Evolutionary conservation across 306 rosid species (phyloP), one percentile per base, ranked within the genome.

Genomic region (Prosopis cineraria): DNA sequence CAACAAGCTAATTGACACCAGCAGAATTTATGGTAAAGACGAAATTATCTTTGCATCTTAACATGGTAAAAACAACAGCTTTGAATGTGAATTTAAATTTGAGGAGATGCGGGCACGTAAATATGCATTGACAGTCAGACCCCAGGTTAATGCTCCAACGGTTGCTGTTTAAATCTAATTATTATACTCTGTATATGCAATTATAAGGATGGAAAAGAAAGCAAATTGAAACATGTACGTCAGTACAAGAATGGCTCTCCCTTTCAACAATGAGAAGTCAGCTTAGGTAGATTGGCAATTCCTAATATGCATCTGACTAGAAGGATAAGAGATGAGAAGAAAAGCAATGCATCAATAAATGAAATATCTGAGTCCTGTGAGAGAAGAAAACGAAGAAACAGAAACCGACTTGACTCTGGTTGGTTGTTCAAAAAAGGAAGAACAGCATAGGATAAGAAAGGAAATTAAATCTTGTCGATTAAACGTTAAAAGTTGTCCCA

Each of bases 341-440:
- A 17, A 31, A 31, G 29, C 8, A 44, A 48, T 30, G 62, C 19
- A 70, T 47, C 2, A 70, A 45, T 27, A 16, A 65, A 13, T 29
- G 73, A 68, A 10, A 24, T 13, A 22, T 5, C 73, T 14, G 37
- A 19, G 43, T 37, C 39, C 30, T 48, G 3, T 17, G 5, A 5
- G 30, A 22, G 11, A 19, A 3, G 45, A 24, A 66, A 31, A 56
- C 16, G 6, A 68, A 58, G 48, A 67, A 64, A 52, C 59, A 64
- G 59, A 16, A 68, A 47, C 12, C 68, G 17, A 40, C 64, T 62
- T 48, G 19, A 75, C 34, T 64, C 48, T 37, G 78, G 48, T 62
- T 68, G 73, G 62, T 70, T 7, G 66, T 16, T 19, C 25, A 78
- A 84, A 68, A 86, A 70, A 39, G 20, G 10, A 45, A 25, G 11